These are phyloP conservation scores for Termitomyces sp. DNA, from an alignment of 768 basidiomycete species.

Conservation along the genomic window DNA sequence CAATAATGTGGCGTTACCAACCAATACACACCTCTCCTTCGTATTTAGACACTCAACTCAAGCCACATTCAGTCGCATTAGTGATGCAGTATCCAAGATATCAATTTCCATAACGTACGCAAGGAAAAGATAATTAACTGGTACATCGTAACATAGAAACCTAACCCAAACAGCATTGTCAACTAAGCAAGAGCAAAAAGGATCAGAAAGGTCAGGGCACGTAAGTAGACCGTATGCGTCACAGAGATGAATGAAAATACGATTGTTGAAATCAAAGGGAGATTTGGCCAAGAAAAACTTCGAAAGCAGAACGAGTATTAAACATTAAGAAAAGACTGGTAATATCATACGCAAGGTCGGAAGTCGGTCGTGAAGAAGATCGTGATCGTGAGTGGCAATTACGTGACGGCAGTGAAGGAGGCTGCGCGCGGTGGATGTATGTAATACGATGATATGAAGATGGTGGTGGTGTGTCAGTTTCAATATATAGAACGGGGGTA, in stretches of 20 bases:
- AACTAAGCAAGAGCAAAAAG: background rate
- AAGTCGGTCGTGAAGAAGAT: background rate
- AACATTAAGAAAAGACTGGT: background rate
- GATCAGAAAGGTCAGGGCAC: background rate
- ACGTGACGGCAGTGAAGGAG: background rate
- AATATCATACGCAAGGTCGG: background rate
- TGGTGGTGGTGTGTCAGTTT: background rate
- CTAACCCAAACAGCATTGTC: background rate
- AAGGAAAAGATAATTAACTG: background rate
- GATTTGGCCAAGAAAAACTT: background rate
- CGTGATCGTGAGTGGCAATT: background rate
- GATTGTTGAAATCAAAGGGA: background rate
- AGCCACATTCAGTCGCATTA: background rate
- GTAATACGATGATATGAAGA: background rate
- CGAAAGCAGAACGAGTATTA: background rate
- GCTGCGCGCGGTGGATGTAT: background rate
- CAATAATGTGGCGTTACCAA: no score
- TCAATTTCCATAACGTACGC: background rate
- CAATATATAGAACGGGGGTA: background rate
- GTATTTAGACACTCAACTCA: background rate
- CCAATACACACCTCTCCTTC: background rate
- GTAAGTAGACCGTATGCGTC: background rate
- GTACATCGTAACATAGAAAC: background rate
- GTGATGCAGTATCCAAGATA: background rate
- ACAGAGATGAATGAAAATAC: background rate